Evolutionary conservation across 106 monocot species (phyloP), one percentile per base, ranked within the genome.

Genomic region (Ottelia alismoides): DNA sequence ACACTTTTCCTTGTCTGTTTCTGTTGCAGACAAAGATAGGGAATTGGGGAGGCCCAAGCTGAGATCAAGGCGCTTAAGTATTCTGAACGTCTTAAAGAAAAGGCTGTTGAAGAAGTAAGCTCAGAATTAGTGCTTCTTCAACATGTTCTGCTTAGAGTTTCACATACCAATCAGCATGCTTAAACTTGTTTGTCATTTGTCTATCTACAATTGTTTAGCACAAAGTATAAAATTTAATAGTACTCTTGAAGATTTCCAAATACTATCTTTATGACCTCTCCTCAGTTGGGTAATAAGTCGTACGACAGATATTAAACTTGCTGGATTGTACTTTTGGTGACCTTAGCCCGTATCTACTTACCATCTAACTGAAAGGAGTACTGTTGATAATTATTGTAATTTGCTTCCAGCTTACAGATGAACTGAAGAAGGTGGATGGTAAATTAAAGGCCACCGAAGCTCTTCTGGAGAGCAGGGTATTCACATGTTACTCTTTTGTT

Each of bases 41-140:
- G n/a, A n/a, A n/a, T n/a, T 53, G 88, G 82, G 26, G 88, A 88
- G 61, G 82, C 82, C 52, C 88, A 82, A 52, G 75, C 88, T 58
- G 88, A 88, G 70, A 88, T 88, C 50, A 82, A 60, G 47, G 82
- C 82, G 62, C 65, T 83, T 62, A 69, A 72, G 49, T 64, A 82
- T 48, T 82, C 82, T 12, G 88, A 88, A 51, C 75, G 88, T 3
- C 78, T 79, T 1, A 82, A 82, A 70, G 88, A 88, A 61, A 88
- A 79, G 47, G 88, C 82, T 6, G 72, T 72, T 5, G 88, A 88
- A 73, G 88, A 88, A 82, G 88, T 88, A 11, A 16, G 20, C 25
- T 63, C 14, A 40, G 4, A 14, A 6, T 4, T 20, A 3, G 11
- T 48, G 18, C 20, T 14, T 48, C 48, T 48, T 20, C 20, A 14